Conservation (phyloP, 2,329 filamentous ascomycete genomes). For the Teratosphaeria viscida region DNA sequence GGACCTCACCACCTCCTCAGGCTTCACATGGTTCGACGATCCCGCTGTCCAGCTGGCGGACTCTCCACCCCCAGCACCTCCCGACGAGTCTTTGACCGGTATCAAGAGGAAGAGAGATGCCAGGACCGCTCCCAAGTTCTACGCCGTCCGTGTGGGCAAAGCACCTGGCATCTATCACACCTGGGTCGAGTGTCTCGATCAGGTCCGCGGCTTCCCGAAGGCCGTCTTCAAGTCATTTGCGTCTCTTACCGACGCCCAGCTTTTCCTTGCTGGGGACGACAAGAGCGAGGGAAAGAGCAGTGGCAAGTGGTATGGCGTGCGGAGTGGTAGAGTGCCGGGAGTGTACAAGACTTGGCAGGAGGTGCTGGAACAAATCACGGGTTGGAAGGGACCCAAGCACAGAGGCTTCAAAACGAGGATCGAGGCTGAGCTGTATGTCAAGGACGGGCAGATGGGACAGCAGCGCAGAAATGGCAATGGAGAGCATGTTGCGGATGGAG, state of each 20-base stretch:
- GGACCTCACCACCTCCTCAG: conserved; percentile 17
- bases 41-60: conserved; percentile 3
- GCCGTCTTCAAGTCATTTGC: conserved; percentile 61
- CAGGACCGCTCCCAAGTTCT: conserved; percentile 41
- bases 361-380: conserved; percentile 62
- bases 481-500: background rate
- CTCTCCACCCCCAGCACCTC: background rate
- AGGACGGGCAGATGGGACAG: conserved; percentile 14
- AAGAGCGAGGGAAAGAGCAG: conserved; percentile 5
- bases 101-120: conserved; percentile 47
- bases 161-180: conserved; percentile 53
- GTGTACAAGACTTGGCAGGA: conserved; percentile 59
- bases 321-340: conserved; percentile 46
- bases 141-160: conserved; percentile 52
- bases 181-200: conserved; percentile 52
- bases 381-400: conserved; percentile 55
- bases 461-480: conserved; percentile 1
- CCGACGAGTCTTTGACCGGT: conserved; percentile 19
- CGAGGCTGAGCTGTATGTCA: conserved; percentile 71
- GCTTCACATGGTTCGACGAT: conserved; percentile 16
- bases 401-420: conserved; percentile 37
- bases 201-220: conserved; percentile 50
- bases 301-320: conserved; percentile 50
- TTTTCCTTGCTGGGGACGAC: conserved; percentile 53
- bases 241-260: conserved; percentile 63